phyloP scores from a whole-genome alignment of 2,329 filamentous ascomycete species.

The Raffaelea ambrosiae region DNA sequence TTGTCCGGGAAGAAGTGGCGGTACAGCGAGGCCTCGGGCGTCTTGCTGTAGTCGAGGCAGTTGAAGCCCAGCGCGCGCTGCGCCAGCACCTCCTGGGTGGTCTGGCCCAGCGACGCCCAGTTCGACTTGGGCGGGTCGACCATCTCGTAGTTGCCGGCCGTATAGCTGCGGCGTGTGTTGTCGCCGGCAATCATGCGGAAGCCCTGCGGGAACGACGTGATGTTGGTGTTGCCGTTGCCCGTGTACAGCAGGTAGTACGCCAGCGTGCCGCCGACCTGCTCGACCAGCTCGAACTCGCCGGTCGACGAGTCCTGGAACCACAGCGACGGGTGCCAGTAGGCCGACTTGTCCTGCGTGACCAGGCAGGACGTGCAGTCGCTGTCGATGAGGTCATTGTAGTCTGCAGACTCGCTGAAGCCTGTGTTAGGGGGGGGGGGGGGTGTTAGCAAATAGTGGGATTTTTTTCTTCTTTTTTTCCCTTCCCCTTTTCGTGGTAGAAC shows the following conservation, averaged over 20 bases:
- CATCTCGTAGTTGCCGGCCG: conserved; percentile 56
- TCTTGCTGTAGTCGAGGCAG: conserved; percentile 70
- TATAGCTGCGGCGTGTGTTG: conserved; percentile 59
- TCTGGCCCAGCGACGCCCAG: conserved; percentile 58
- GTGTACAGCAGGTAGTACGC: conserved; percentile 76
- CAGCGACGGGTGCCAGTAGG: conserved; percentile 74
- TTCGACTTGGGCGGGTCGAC: conserved; percentile 57
- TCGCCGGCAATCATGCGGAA: conserved; percentile 81
- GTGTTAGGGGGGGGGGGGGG: neutral
- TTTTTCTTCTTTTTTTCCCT: too few species aligned
- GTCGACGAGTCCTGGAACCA: conserved; percentile 65
- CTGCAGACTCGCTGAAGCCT: conserved; percentile 58
- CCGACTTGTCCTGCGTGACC: conserved; percentile 74
- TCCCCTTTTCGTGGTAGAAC: too few species aligned
- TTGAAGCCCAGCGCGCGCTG: conserved; percentile 92
- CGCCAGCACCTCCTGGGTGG: conserved; percentile 56
- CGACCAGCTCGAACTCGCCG: conserved; percentile 58
- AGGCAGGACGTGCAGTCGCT: conserved; percentile 73
- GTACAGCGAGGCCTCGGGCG: conserved; percentile 64
- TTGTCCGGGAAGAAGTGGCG: conserved; percentile 79
- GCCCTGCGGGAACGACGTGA: conserved; percentile 65
- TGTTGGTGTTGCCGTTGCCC: conserved; percentile 39
- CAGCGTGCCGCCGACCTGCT: conserved; percentile 74
- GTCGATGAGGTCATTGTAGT: conserved; percentile 45
- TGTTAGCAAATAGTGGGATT: too few species aligned